A percentile compares a stretch with the other conserved stretches of the same genome.
phyloP scores from a whole-genome alignment of 139 green algal genomes.

The Chlamydomonas schloesseri region DNA sequence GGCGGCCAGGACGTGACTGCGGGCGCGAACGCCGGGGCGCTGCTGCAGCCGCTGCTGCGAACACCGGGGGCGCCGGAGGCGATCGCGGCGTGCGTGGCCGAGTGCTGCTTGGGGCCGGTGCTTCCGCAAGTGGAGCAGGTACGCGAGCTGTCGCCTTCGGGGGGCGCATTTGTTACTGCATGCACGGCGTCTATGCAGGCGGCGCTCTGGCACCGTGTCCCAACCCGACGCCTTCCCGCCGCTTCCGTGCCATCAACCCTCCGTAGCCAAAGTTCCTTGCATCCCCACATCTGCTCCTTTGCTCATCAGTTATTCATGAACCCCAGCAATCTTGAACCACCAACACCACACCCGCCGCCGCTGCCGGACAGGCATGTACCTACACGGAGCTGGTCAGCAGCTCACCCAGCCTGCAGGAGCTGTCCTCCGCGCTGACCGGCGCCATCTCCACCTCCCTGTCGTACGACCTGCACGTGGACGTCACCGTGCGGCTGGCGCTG shows the following conservation, averaged over 20 bases:
- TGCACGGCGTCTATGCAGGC: too few species aligned
- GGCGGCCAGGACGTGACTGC: neutral
- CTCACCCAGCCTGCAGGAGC: slow-evolving; percentile 1
- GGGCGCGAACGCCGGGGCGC: neutral
- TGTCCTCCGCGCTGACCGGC: neutral
- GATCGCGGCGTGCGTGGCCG: neutral
- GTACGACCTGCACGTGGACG: neutral
- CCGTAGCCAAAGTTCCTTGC: too few species aligned
- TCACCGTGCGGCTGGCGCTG: neutral
- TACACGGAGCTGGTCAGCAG: neutral
- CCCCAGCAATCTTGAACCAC: too few species aligned
- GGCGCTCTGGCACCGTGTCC: too few species aligned
- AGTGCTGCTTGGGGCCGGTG: slow-evolving; percentile 21
- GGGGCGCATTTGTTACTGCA: too few species aligned
- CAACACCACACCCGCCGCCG: too few species aligned
- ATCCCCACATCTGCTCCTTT: too few species aligned
- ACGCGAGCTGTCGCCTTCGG: neutral
- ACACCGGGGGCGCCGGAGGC: neutral
- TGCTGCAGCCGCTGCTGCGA: neutral
- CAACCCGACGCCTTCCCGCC: neutral
- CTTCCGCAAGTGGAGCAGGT: slow-evolving; percentile 3
- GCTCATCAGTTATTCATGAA: too few species aligned
- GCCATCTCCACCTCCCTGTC: neutral
- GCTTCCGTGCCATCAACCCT: neutral
- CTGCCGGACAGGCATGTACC: slow-evolving; percentile 1